Evolutionary conservation across 1,139 yeast genomes (phyloP), one percentile per base, ranked within the genome.

Genomic region (Lipomyces yarrowii): DNA sequence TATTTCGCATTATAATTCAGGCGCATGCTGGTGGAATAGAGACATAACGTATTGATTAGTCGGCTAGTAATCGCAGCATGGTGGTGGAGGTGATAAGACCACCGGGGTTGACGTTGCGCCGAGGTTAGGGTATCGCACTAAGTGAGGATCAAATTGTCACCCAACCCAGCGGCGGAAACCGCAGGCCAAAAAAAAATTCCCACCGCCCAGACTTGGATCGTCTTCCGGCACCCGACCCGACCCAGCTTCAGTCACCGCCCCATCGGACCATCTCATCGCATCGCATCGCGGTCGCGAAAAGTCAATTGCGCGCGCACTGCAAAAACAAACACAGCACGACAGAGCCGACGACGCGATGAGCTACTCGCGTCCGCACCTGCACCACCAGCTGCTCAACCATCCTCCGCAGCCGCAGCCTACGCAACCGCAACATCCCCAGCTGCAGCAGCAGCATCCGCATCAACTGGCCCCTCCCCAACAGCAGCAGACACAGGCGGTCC

Each of bases 361-460:
- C 62, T 64, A 58, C 59, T 37, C 62, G 54, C 62, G 60, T 6
- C 59, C 61, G 62, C 63, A 56, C 53, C 64, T 61, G 42, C 67
- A 64, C 52, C 67, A 62, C 57, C 65, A 59, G 56, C 65, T 64
- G 62, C 64, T 60, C 46, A 64, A 64, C 42, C 64, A 59, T 30
- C 37, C 57, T 61, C 62, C 64, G 13, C 52, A 26, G 11, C 26
- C 56, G 13, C 53, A 21, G 35, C 60, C 33, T 15, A 35, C 21
- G 23, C 62, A 55, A 21, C 59, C 56, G 48, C 63, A 60, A 42
- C 57, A 53, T 46, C 58, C 35, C 26, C 63, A 60, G n/a, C 59
- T 32, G 11, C 59, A 56, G 51, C 61, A 56, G 51, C 61, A 32
- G 39, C 48, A n/a, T 23, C 58, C 51, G 23, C 23, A 23, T 15